Base-by-base conservation (phyloP, 192 early-diverging fungal species). In the Pilobolus umbonatus region DNA sequence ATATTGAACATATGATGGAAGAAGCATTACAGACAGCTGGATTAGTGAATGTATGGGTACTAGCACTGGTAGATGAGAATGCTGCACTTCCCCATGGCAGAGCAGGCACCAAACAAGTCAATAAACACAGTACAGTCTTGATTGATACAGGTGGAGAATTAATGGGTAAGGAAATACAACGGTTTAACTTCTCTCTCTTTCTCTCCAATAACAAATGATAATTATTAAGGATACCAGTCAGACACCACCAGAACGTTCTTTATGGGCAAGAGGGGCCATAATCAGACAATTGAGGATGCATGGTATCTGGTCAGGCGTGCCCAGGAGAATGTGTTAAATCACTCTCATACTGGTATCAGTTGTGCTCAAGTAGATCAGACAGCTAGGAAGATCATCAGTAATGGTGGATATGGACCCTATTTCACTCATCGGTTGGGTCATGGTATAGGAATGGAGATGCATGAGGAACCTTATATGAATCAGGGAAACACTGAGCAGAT, bases 401-500 rank as follows among this genome's bases (percentile, higher is more conserved):
- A 67, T 2, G 65, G 61, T 35, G 72, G 74, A 0, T 76, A 69
- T 44, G 79, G 76, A 2, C 28, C 38, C 10, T 69, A 57, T 35
- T 81, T 81, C 30, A 76, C 72, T 9, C 79, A 81, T 56, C 69
- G 76, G 14, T 43, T 78, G 34, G 79, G 79, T 1, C 79, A 81
- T 65, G 79, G 79, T 0, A 60, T 81, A 12, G 79, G 79, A 0
- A 19, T 76, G 43, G 76, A 81, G 26, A 75, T 72, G 15, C 79
- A 81, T 45, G 79, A 81, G 52, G 74, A 78, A 28, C 79, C 79
- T n/a, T 81, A 73, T 43, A 55, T 78, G 55, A 76, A 76, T 25
- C 66, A 59, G 62, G 71, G 76, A 2, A 78, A 81, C 46, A 60
- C 64, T 1, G 63, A 63, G 7, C 68, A 70, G 4, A 40, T 52